Base-by-base conservation (phyloP, 768 basidiomycete species). In the Xanthoconium stramineum region DNA sequence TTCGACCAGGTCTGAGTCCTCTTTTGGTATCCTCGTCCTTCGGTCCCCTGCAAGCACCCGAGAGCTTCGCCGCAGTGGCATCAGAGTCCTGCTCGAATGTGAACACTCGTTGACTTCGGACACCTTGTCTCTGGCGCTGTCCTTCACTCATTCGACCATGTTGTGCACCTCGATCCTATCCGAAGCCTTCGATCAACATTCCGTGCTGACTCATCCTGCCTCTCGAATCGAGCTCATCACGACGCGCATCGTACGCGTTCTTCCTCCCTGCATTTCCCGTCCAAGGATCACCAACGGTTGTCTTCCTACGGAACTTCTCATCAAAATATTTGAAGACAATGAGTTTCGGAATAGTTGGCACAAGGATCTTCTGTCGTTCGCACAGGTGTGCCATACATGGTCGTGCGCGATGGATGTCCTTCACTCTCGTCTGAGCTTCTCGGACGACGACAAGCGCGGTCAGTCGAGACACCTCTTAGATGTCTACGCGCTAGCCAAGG, bases 331-430 rank as follows among this genome's bases (percentile, higher is more conserved):
- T 10, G 35, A 52, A 9, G 65, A 67, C 35, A 19, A 19, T 24
- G 62, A 67, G 29, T 58, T 58, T 43, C 46, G 43, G 2, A 24
- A 56, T 33, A 67, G 51, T 14, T 67, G 65, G 65, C 58, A 59
- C 24, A 19, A 40, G 19, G 65, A 66, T 57, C 48, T 66, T 9
- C 48, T 66, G 2, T 67, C 65, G 0, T 66, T 67, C n/a, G 65
- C 65, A 14, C 65, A 65, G 13, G 65, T 65, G 3, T 66, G 65
- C 24, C 60, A 57, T 3, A 48, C 65, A 14, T 66, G 65, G 65
- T 51, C 60, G 15, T 66, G 65, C 32, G 65, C 65, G 29, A 65
- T 66, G 60, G 52, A 58, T 1, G 24, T 66, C 29, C 58, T 66
- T 30, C 62, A 56, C 20, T 19, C 58, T 20, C 50, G 46, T 2